Evolutionary conservation across 192 early-diverging fungal genomes (phyloP), one percentile per base, ranked within the genome.

Genomic region (Backusella tuberculispora): DNA sequence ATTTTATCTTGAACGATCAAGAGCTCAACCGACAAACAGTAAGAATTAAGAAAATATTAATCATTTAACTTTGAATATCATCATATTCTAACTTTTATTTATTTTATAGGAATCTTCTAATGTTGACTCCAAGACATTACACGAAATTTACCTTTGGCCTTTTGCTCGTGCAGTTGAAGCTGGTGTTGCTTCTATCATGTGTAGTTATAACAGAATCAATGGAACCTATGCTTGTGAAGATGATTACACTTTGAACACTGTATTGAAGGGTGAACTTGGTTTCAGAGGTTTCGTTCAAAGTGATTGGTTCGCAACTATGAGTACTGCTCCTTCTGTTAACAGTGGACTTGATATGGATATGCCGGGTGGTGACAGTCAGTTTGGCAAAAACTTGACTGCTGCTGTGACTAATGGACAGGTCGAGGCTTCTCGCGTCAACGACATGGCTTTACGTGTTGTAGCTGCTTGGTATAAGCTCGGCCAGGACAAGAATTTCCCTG

Each of bases 161-260:
- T 91, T 92, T 73, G 78, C 87, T 63, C 86, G 80, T 17, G 75
- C 74, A 19, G 69, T 84, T 17, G 88, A 85, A 40, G 87, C 83
- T 63, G 91, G 88, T 41, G 83, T 82, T 34, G 87, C 68, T 63
- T 77, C 88, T 24, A 66, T 91, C 38, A 91, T 91, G 90, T 89
- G 90, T 63, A 26, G 83, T 9, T 91, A 91, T 81, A 91, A 91
- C 69, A 19, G 40, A 21, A n/a, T 92, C n/a, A 90, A 92, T 75
- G 76, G 79, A 29, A 78, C 79, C 6, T 81, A 85, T 65, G 81
- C 86, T 5, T 91, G 90, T 78, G 78, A 88, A 78, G 83, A 86
- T 71, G 29, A 77, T 40, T 60, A 75, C 24, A 24, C 77, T 19
- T 45, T 90, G 69, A 82, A 83, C 24, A 37, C 37, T 19, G 48